Conservation (phyloP, 2,329 filamentous ascomycete genomes). For the Pestalotiopsis sp. region DNA sequence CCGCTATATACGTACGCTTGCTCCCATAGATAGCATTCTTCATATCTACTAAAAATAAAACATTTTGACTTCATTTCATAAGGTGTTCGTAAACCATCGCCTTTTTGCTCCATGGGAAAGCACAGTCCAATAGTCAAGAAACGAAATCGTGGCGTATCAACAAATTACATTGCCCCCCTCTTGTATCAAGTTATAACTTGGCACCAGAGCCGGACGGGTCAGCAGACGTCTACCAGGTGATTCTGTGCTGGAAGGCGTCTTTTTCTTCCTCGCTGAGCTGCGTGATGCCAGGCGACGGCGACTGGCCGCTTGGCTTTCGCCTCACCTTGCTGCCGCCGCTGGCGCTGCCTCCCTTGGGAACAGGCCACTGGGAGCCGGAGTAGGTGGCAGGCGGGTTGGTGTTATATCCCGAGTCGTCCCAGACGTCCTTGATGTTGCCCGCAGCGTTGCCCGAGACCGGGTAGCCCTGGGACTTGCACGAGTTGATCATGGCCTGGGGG, state of each 20-base stretch:
- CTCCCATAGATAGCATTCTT: too few species aligned
- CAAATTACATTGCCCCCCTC: too few species aligned
- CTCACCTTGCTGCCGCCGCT: not conserved
- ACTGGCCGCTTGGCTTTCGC: conserved; percentile 13
- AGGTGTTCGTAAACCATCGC: too few species aligned
- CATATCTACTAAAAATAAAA: too few species aligned
- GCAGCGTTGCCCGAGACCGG: conserved; percentile 67
- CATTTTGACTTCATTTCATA: too few species aligned
- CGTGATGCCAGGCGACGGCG: not conserved
- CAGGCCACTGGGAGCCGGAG: conserved; percentile 6
- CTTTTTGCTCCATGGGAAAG: too few species aligned
- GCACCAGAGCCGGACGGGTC: too few species aligned
- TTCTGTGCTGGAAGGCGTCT: not conserved
- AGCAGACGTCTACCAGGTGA: not conserved
- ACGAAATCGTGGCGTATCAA: too few species aligned
- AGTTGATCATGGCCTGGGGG: conserved; percentile 58
- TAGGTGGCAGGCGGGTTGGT: conserved; percentile 29
- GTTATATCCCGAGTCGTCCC: conserved; percentile 28
- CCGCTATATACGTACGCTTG: too few species aligned
- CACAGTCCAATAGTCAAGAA: too few species aligned
- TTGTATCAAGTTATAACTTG: too few species aligned
- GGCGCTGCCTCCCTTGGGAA: not conserved
- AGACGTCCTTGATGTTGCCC: conserved; percentile 38
- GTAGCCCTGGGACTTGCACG: conserved; percentile 46
- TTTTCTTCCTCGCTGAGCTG: not conserved